phyloP scores from a whole-genome alignment of 371 early-diverging fungal genomes.

The Syncephalastrum contaminatum region DNA sequence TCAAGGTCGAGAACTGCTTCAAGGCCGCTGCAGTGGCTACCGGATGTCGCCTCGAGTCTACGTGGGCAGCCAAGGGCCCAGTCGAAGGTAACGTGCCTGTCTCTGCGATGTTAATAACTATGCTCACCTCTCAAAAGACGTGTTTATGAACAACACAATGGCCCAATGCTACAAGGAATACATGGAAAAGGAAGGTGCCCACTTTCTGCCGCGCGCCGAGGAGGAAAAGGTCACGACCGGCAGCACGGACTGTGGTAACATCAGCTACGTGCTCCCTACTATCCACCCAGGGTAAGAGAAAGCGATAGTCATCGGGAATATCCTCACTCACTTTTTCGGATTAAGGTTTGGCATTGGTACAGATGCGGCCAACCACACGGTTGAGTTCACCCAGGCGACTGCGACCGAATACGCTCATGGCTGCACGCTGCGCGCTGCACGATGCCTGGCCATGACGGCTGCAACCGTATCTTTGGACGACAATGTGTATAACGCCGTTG shows the following conservation, averaged over 20 bases:
- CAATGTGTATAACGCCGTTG: conserved; percentile 23
- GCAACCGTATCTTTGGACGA: conserved; percentile 31
- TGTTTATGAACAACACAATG: conserved; percentile 55
- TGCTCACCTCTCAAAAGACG: conserved; percentile 25
- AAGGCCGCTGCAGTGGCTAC: conserved; percentile 66
- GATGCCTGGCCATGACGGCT: conserved; percentile 35
- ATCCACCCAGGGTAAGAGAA: conserved; percentile 28
- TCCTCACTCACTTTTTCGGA: conserved; percentile 5
- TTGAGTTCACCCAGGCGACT: conserved; percentile 61
- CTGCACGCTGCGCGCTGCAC: conserved; percentile 53
- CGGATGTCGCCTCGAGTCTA: conserved; percentile 66
- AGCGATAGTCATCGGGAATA: not conserved
- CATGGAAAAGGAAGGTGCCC: conserved; percentile 45
- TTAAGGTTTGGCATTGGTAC: conserved; percentile 27
- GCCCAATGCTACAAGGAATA: conserved; percentile 52
- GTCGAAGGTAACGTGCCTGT: conserved; percentile 21
- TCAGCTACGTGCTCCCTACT: conserved; percentile 42
- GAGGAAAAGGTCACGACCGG: conserved; percentile 45
- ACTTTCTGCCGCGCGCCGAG: conserved; percentile 28
- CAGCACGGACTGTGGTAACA: conserved; percentile 78
- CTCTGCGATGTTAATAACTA: not conserved
- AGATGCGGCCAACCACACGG: conserved; percentile 55
- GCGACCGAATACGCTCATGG: conserved; percentile 62
- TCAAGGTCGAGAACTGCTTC: conserved; percentile 55
- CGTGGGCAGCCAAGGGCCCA: conserved; percentile 40